Base-by-base conservation (phyloP, 2,329 filamentous ascomycete species). In the Monilinia fructigena region DNA sequence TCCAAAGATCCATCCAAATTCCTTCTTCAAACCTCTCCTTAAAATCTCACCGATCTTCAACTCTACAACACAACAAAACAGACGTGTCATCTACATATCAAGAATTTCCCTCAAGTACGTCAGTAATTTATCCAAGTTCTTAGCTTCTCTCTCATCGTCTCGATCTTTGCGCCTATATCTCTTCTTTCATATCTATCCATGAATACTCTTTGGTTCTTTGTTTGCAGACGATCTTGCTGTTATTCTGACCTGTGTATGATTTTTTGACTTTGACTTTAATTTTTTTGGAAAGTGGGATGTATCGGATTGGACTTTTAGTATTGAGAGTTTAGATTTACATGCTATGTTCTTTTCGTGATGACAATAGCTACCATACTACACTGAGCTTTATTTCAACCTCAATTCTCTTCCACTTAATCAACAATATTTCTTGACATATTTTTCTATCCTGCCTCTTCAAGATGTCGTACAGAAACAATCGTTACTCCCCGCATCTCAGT, bases 401-500 rank as follows among this genome's bases (percentile, higher is more conserved):
- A 12, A 26, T 38, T 2, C 10, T 38, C n/a, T 50, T 50, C 31
- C 20, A 11, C 4, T 38, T 18, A 38, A 12, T 35, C 20, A 38
- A 35, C 45, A 26, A 26, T 8, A 18, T 26, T 38, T 16, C 40
- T 42, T 16, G 12, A 42, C 12, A 14, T 26, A n/a, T 18, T 8
- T 18, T n/a, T 23, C 16, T 6, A 4, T 50, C 45, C 16, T 31
- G n/a, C 3, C 38, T 14, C 26, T 20, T n/a, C 31, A 50, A 26
- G n/a, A 60, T 60, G 58, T 38, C 58, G 8, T 60, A 18, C 14
- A 35, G 16, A 6, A 60, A 60, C 28, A 60, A 50, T 14, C 45
- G 28, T 50, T 60, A 60, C 38, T 10, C 20, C 58, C 58, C 38
- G 45, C 58, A 50, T 16, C 45, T 16, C 16, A 50, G 58, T 60